Conservation (phyloP, 352 stramenopile species). For the Phytophthora uliginosa region DNA sequence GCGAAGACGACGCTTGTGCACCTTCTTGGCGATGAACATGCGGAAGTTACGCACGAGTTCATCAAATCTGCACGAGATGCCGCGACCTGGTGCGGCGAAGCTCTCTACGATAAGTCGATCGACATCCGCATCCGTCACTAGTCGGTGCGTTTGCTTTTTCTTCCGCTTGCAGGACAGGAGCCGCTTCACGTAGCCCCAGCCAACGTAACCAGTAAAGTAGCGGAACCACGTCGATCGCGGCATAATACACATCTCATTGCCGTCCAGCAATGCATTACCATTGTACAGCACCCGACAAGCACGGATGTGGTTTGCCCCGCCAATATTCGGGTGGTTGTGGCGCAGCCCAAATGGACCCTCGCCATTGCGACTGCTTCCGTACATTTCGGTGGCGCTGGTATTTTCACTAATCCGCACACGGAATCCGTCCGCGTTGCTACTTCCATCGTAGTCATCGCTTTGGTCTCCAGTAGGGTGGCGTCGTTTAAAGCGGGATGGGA, state of each 20-base stretch:
- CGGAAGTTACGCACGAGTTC: conserved; percentile 85
- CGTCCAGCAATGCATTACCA: conserved; percentile 74
- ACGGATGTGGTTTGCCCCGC: conserved; percentile 66
- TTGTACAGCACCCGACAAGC: conserved; percentile 82
- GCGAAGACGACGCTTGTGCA: conserved; percentile 63
- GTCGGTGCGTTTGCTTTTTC: conserved; percentile 56
- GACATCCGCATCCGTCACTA: conserved; percentile 77
- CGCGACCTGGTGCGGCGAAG: conserved; percentile 66
- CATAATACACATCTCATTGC: conserved; percentile 71
- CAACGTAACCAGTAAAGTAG: conserved; percentile 68
- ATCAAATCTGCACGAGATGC: conserved; percentile 85
- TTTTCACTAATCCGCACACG: conserved; percentile 58
- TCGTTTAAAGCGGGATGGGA: conserved; percentile 52
- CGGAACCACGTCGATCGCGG: conserved; percentile 59
- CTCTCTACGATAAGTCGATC: conserved; percentile 72
- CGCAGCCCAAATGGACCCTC: conserved; percentile 57
- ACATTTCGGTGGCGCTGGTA: conserved; percentile 30
- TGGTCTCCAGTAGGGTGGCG: conserved; percentile 12
- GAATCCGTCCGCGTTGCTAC: conserved; percentile 35
- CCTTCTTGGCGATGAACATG: conserved; percentile 86
- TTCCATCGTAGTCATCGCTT: conserved; percentile 14
- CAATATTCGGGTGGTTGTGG: conserved; percentile 56
- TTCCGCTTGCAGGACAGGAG: conserved; percentile 51
- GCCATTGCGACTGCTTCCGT: conserved; percentile 18
- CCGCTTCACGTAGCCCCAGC: conserved; percentile 57